A percentile compares a stretch with the other conserved stretches of the same genome.
phyloP scores from a whole-genome alignment of 2,329 filamentous ascomycete genomes.

The Colletotrichum graminicola region DNA sequence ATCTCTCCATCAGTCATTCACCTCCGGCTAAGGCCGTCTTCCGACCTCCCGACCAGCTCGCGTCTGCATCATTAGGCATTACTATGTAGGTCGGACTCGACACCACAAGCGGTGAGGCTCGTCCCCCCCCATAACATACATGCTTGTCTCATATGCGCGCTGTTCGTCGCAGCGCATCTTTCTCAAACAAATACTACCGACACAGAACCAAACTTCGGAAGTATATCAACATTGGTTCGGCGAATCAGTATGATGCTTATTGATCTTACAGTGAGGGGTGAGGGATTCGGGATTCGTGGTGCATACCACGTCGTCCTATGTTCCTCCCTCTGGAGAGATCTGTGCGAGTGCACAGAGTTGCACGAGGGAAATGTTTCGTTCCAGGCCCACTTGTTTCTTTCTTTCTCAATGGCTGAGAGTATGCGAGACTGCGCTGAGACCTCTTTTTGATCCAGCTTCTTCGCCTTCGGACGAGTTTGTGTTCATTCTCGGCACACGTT shows the following conservation, averaged over 20 bases:
- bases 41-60: not conserved
- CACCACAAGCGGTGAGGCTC: not conserved
- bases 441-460: not conserved
- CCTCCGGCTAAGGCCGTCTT: not conserved
- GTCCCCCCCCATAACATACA: not conserved
- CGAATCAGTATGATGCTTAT: slow-evolving; percentile 15
- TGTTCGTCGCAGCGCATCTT: not conserved
- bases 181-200: not conserved
- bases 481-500: slow-evolving; percentile 12
- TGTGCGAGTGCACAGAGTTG: slow-evolving; percentile 17
- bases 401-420: slow-evolving; percentile 21
- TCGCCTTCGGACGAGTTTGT: slow-evolving; percentile 6
- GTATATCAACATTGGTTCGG: not conserved
- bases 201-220: slow-evolving; percentile 18
- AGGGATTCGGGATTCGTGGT: too few species aligned
- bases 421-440: slow-evolving; percentile 28
- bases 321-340: slow-evolving; percentile 18
- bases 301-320: slow-evolving; percentile 24
- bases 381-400: slow-evolving; percentile 13
- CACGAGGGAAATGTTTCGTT: slow-evolving; percentile 34
- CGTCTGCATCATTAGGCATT: not conserved
- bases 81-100: not conserved
- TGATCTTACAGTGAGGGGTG: slow-evolving; percentile 20
- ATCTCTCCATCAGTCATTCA: too few species aligned
- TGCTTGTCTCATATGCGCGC: not conserved